Base-by-base conservation (phyloP, 1,284 basidiomycete species). In the Cryptococcus sp. region DNA sequence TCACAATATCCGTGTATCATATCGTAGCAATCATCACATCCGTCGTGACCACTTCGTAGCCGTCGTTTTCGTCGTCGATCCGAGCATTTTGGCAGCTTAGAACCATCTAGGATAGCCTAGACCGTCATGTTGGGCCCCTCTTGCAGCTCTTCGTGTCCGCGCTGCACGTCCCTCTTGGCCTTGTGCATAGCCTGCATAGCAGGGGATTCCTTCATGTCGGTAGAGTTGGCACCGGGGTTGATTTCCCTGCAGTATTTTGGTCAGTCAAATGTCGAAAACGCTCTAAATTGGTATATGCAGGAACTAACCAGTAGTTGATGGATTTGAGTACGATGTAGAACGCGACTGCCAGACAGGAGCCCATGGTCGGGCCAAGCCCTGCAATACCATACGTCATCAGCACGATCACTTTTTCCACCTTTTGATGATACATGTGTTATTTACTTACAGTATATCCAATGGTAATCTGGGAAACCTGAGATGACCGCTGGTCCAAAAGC, bases 401-500 rank as follows among this genome's bases (percentile, higher is more conserved):
- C 26, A 47, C 65, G 85, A 84, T 81, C 83, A 34, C 41, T 41
- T 34, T 45, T 52, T 48, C 17, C 5, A n/a, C 16, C 13, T 17
- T 37, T 34, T 13, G 53, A 3, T 5, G 26, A 41, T n/a, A n/a
- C n/a, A n/a, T n/a, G 29, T 10, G 8, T 5, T 34, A 10, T 7
- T 10, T 11, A 37, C 54, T 50, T 17, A 68, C 75, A 67, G 61
- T 78, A 78, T 45, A 78, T 81, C 86, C 86, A 88, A 52, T 88
- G 87, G n/a, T 80, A 70, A 15, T 74, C 61, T 44, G 77, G 69
- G 68, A 88, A 89, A 6, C 83, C 82, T 1, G 82, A 80, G 34
- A 89, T 79, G 10, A 85, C 86, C 3, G 87, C 85, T 0, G 88
- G 88, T 0, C 87, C 88, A 69, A 89, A 89, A 0, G 86, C 77